phyloP scores from a whole-genome alignment of 805 yeast species.

The Hanseniaspora thailandica region DNA sequence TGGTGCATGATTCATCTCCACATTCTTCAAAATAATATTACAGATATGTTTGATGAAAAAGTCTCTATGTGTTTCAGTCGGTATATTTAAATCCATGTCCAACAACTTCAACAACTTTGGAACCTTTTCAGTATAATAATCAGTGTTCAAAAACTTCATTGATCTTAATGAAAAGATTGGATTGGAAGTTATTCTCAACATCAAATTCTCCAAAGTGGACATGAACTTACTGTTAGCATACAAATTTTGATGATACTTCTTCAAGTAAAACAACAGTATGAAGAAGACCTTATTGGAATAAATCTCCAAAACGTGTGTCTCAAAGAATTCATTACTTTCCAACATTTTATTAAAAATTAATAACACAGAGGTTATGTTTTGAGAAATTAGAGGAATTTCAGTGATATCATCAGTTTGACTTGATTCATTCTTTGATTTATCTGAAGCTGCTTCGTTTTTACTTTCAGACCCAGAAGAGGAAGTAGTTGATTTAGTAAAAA shows the following conservation, averaged over 20 bases:
- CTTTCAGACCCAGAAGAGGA: no score
- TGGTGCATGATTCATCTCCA: slow-evolving; percentile 27
- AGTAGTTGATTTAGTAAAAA: neutral
- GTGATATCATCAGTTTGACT: slow-evolving; percentile 14
- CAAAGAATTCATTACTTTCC: slow-evolving; percentile 57
- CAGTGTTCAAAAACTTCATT: slow-evolving; percentile 35
- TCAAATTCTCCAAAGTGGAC: slow-evolving; percentile 41
- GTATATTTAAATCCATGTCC: slow-evolving; percentile 27
- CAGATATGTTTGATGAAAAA: slow-evolving; percentile 46
- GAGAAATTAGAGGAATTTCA: slow-evolving; percentile 26
- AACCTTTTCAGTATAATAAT: slow-evolving; percentile 36
- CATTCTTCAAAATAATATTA: slow-evolving; percentile 31
- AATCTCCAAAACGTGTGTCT: slow-evolving; percentile 34
- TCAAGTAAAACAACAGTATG: slow-evolving; percentile 45
- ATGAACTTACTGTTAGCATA: slow-evolving; percentile 29
- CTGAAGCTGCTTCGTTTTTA: no score
- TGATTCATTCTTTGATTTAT: neutral
- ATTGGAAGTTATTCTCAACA: slow-evolving; percentile 40
- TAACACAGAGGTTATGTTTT: slow-evolving; percentile 39
- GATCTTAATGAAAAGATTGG: slow-evolving; percentile 31
- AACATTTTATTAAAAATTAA: slow-evolving; percentile 64
- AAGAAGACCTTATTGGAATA: slow-evolving; percentile 45
- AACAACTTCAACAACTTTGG: slow-evolving; percentile 41
- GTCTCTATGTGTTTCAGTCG: slow-evolving; percentile 48
- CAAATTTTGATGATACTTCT: slow-evolving; percentile 29